Evolutionary conservation across 2,329 filamentous ascomycete species (phyloP).

Genomic region (Fusarium domesticum): DNA sequence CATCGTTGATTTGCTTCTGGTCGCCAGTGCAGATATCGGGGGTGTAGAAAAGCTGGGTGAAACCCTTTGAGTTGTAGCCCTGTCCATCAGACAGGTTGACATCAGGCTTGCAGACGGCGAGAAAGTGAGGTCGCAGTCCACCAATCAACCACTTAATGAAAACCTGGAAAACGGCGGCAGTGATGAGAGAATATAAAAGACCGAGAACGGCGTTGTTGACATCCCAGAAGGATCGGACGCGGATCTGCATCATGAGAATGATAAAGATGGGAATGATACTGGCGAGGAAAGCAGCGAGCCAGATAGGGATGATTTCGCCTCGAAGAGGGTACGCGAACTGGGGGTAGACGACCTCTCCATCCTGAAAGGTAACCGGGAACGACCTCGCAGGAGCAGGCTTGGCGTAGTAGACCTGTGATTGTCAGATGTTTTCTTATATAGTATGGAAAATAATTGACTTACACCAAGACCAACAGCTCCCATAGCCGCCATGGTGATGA

Average conservation of each 20-base stretch:
- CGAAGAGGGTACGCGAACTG: slow-evolving; percentile 69
- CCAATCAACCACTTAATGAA: slow-evolving; percentile 75
- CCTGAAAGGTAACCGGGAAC: slow-evolving; percentile 63
- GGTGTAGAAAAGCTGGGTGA: slow-evolving; percentile 63
- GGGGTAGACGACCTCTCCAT: slow-evolving; percentile 67
- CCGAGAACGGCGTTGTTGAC: slow-evolving; percentile 69
- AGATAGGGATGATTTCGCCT: slow-evolving; percentile 69
- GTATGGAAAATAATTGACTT: slow-evolving; percentile 26
- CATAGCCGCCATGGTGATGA: slow-evolving; percentile 64
- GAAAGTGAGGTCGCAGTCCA: slow-evolving; percentile 68
- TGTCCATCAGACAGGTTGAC: slow-evolving; percentile 17
- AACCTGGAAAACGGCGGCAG: slow-evolving; percentile 72
- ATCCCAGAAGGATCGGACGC: slow-evolving; percentile 66
- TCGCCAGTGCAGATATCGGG: slow-evolving; percentile 68
- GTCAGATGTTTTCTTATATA: neutral
- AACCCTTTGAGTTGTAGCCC: slow-evolving; percentile 51
- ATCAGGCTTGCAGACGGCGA: slow-evolving; percentile 64
- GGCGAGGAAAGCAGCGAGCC: slow-evolving; percentile 64
- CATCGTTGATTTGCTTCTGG: slow-evolving; percentile 61
- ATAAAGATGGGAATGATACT: slow-evolving; percentile 62
- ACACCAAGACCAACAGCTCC: slow-evolving; percentile 66
- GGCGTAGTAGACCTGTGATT: slow-evolving; percentile 61
- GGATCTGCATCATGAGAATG: slow-evolving; percentile 64
- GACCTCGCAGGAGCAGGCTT: slow-evolving; percentile 65
- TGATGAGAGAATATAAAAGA: slow-evolving; percentile 66